Conservation (phyloP, 139 green algal genomes). For the Ostreobium quekettii region DNA sequence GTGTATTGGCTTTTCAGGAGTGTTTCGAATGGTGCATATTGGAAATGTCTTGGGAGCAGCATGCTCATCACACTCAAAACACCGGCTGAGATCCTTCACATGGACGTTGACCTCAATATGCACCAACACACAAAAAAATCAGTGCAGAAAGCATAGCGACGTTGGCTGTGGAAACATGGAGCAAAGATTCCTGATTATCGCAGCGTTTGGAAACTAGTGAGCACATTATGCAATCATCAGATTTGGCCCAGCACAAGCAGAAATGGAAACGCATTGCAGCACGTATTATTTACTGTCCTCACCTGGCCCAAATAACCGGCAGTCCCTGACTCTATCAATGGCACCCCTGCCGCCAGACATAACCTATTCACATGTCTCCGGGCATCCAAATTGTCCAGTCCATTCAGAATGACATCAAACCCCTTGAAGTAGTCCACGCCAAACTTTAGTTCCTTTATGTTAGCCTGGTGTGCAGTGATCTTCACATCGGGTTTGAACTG, state of each 20-base stretch:
- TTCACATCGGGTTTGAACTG: constrained; percentile 41
- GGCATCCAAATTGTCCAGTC: constrained; percentile 95
- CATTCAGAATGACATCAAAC: constrained; percentile 95
- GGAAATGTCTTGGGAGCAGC: constrained; percentile 81
- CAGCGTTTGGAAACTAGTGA: no score
- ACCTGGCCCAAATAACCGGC: constrained; percentile 86
- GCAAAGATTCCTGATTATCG: no score
- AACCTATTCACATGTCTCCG: constrained; percentile 85
- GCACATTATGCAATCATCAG: no score
- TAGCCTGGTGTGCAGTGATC: constrained; percentile 30
- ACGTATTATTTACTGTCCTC: no score
- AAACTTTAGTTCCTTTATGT: constrained; percentile 72
- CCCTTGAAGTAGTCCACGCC: constrained; percentile 76
- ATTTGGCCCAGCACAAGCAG: no score
- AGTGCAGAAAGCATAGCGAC: background rate
- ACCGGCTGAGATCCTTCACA: constrained; percentile 70
- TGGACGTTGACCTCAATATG: constrained; percentile 81
- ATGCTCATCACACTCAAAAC: constrained; percentile 92
- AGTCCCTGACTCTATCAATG: constrained; percentile 91
- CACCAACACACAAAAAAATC: constrained; percentile 1
- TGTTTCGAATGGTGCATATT: constrained; percentile 98
- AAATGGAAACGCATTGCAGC: no score
- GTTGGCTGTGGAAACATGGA: no score
- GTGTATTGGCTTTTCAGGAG: constrained; percentile 94
- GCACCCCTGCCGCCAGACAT: constrained; percentile 74